phyloP scores from a whole-genome alignment of 371 early-diverging fungal genomes.

The Syncephalastrum sp. region DNA sequence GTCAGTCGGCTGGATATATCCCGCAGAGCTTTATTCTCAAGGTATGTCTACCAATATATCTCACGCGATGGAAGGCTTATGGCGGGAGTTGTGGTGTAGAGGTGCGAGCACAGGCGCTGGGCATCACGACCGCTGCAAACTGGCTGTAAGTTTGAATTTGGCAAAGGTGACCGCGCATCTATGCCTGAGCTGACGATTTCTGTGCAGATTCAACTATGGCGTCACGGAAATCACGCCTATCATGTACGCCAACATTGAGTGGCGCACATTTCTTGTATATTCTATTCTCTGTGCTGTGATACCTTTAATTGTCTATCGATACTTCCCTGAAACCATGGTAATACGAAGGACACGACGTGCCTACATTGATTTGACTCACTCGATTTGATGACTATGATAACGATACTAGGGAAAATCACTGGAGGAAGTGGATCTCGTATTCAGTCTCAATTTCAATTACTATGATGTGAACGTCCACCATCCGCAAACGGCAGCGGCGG shows the following conservation, averaged over 20 bases:
- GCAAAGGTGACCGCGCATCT: no score
- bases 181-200: no score
- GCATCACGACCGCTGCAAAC: constrained; percentile 86
- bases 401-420: constrained; percentile 45
- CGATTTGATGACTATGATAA: background rate
- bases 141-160: constrained; percentile 51
- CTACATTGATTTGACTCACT: background rate
- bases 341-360: background rate
- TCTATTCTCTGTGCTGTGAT: constrained; percentile 58
- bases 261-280: constrained; percentile 67
- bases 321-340: constrained; percentile 86
- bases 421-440: constrained; percentile 51
- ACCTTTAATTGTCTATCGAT: constrained; percentile 58
- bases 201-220: constrained; percentile 58
- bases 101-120: constrained; percentile 80
- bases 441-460: constrained; percentile 38
- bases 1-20: constrained; percentile 89
- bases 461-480: constrained; percentile 47
- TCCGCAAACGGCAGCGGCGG: constrained; percentile 48
- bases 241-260: constrained; percentile 61
- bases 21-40: constrained; percentile 84
- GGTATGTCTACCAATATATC: constrained; percentile 17
- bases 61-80: background rate
- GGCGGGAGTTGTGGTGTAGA: constrained; percentile 23
- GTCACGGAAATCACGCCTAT: constrained; percentile 65